These are phyloP conservation scores for Boletus rex-veris DNA, from an alignment of 768 basidiomycete genomes.

Conservation along the genomic window DNA sequence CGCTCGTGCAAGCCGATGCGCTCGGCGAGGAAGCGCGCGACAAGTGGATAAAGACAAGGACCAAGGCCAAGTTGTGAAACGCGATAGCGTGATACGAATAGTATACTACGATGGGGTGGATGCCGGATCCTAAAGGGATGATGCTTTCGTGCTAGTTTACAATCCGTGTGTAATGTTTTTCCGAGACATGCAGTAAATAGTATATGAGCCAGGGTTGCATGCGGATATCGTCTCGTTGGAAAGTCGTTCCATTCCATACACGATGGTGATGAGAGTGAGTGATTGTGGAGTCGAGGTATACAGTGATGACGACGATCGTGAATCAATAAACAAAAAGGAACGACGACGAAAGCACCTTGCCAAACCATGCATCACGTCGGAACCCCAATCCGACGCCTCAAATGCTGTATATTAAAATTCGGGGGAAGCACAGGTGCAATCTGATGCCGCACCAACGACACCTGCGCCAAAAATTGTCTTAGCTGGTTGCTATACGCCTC, in stretches of 20 bases:
- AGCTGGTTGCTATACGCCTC: conserved; percentile 30
- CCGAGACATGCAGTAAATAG: too few relatives aligned
- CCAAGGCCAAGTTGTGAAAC: conserved; percentile 23
- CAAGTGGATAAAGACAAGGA: background rate
- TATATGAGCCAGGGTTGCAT: background rate
- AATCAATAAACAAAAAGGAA: background rate
- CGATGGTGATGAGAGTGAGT: too few relatives aligned
- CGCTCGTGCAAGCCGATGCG: conserved; percentile 46
- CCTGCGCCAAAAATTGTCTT: conserved; percentile 30
- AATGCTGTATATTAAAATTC: conserved; percentile 31
- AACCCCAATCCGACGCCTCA: conserved; percentile 27
- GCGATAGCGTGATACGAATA: too few relatives aligned
- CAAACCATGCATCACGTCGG: conserved; percentile 15
- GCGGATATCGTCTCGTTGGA: background rate
- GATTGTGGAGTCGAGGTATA: too few relatives aligned
- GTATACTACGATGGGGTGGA: too few relatives aligned
- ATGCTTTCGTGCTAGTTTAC: conserved; percentile 8
- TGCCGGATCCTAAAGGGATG: background rate
- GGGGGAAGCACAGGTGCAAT: conserved; percentile 31
- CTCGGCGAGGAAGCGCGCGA: conserved; percentile 36
- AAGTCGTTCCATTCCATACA: too few relatives aligned
- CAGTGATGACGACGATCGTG: background rate
- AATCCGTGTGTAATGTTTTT: background rate
- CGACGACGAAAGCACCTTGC: background rate
- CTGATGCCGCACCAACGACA: conserved; percentile 30